Conservation (phyloP, 228 moss, liverwort and hornwort species). For the Sphagnum fallax region DNA sequence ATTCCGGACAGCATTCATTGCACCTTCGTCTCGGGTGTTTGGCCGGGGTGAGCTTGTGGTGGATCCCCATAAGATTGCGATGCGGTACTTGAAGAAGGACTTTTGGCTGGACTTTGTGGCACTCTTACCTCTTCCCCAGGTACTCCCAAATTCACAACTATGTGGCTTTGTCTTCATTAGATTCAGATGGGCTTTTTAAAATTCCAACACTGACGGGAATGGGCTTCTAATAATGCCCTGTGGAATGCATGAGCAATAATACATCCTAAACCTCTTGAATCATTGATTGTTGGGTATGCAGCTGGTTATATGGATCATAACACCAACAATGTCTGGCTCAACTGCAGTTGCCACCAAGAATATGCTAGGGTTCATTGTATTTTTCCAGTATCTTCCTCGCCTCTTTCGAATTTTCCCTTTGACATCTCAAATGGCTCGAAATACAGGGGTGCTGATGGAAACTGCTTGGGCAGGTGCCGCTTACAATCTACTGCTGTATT, state of each 20-base stretch:
- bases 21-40: conserved; percentile 30
- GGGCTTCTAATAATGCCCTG: no score
- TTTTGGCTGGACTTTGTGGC: conserved; percentile 68
- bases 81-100: conserved; percentile 28
- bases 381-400: conserved; percentile 62
- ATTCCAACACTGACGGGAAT: no score
- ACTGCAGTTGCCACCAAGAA: conserved; percentile 37
- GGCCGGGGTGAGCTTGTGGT: conserved; percentile 58
- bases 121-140: conserved; percentile 65
- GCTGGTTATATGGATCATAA: conserved; percentile 48
- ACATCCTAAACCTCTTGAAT: no score
- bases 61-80: conserved; percentile 23
- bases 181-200: no score
- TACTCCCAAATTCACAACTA: conserved; percentile 1
- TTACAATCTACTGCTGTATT: conserved; percentile 60
- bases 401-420: conserved; percentile 48
- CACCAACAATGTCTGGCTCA: conserved; percentile 12
- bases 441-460: conserved; percentile 51
- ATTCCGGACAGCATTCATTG: conserved; percentile 44
- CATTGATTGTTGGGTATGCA: conserved; percentile 1
- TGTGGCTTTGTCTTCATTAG: no score
- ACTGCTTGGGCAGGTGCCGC: conserved; percentile 80
- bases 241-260: no score
- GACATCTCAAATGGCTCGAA: conserved; percentile 32
- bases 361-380: conserved; percentile 42